Evolutionary conservation across 305 asterid genomes (phyloP), one percentile per base, ranked within the genome.

Genomic region (Solanum chacoense): DNA sequence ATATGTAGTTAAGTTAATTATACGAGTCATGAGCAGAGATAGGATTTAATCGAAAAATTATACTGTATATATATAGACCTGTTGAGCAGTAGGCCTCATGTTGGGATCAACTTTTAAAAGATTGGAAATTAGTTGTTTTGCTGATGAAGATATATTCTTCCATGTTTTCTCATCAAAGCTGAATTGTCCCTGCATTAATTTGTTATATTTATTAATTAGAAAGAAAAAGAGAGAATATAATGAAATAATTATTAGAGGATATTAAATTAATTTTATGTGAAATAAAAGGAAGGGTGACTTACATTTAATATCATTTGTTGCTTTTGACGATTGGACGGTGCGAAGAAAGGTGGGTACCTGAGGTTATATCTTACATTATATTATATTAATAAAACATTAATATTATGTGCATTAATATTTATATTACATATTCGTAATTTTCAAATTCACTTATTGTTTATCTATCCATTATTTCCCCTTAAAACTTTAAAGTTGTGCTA

Each of bases 131-230:
- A 96, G 93, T 79, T 95, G 93, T 37, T 93, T 93, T 8, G 95
- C 98, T 55, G 98, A 94, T 22, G 95, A 93, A 85, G 98, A 95
- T 71, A 95, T 94, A 80, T 94, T 94, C 89, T 96, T 96, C 98
- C 98, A 96, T 37, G 98, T 96, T 91, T 94, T 94, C 92, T 96
- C 98, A 77, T 95, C 94, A 92, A 96, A 96, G 89, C 95, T 96
- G 91, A 96, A 93, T 34, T 92, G 84, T 34, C 96, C 98, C 98
- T 96, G 94, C 80, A 87, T 77, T 14, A 40, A 42, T 71, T 63
- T 24, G 84, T 55, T 1, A 24, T 20, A 84, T 11, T 6, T 22
- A 65, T 55, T 24, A 24, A 8, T 69, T 88, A 72, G 32, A 34
- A 5, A 72, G 50, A 16, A 31, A 84, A 26, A 36, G 22, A 87